Percentiles rank a stretch among this genome's conserved stretches.
Conservation (phyloP, 192 early-diverging fungal species). For the Coemansia sp. region DNA sequence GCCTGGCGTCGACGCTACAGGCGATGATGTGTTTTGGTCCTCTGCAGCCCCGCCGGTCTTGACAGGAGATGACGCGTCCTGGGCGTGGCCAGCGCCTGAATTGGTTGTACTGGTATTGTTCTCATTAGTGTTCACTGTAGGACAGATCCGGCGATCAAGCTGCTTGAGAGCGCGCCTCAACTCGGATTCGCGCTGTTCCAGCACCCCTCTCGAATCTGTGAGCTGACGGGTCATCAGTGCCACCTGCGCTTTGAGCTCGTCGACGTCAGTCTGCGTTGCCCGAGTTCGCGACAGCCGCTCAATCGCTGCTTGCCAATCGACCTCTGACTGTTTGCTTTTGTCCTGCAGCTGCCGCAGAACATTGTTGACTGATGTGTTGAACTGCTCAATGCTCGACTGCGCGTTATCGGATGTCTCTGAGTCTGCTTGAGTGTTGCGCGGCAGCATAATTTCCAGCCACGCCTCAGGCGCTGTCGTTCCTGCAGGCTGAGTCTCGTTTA, state of each 20-base stretch:
- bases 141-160: slow-evolving; percentile 53
- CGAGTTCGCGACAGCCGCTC: slow-evolving; percentile 34
- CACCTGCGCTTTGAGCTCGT: slow-evolving; percentile 38
- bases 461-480: slow-evolving; percentile 1
- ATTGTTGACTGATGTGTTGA: slow-evolving; percentile 36
- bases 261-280: slow-evolving; percentile 29
- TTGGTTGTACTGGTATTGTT: neutral
- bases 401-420: slow-evolving; percentile 6
- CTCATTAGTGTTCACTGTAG: slow-evolving; percentile 27
- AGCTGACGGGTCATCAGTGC: slow-evolving; percentile 38
- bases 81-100: neutral
- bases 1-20: neutral
- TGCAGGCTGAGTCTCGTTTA: slow-evolving; percentile 11
- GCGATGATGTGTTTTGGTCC: neutral
- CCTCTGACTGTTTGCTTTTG: slow-evolving; percentile 12
- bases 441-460: slow-evolving; percentile 37
- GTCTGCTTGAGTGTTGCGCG: slow-evolving; percentile 8
- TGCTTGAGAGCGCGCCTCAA: slow-evolving; percentile 50
- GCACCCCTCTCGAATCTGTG: slow-evolving; percentile 35
- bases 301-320: slow-evolving; percentile 37
- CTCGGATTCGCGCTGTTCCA: slow-evolving; percentile 39
- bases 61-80: neutral
- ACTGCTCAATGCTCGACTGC: slow-evolving; percentile 26
- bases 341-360: slow-evolving; percentile 35
- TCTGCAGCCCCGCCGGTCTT: slow-evolving; percentile 2